These are phyloP conservation scores for Russula sp. DNA, from an alignment of 768 basidiomycete species.

Conservation along the genomic window DNA sequence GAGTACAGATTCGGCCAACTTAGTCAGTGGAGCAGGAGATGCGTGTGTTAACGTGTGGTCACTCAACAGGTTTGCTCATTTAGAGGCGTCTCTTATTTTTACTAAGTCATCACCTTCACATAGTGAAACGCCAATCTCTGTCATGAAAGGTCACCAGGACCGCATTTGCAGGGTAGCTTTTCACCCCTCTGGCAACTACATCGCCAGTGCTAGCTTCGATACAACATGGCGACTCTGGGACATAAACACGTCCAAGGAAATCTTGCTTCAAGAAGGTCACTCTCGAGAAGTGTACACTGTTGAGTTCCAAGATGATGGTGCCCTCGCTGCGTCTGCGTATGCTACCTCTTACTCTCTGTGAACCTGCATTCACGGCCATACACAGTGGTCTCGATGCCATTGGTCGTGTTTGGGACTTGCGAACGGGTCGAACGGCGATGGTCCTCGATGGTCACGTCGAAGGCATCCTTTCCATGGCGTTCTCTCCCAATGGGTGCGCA, in stretches of 20 bases:
- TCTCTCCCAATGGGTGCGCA: slow-evolving; percentile 90
- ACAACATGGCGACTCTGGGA: slow-evolving; percentile 99
- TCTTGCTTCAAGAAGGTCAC: slow-evolving; percentile 92
- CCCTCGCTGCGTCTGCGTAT: slow-evolving; percentile 88
- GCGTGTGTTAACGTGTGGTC: slow-evolving; percentile 85
- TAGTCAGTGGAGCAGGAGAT: slow-evolving; percentile 90
- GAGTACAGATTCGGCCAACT: slow-evolving; percentile 57
- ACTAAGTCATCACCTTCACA: neutral
- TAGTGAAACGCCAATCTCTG: slow-evolving; percentile 81
- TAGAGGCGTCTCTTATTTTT: neutral
- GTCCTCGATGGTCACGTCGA: slow-evolving; percentile 96
- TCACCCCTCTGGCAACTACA: slow-evolving; percentile 91
- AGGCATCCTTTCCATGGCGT: slow-evolving; percentile 83
- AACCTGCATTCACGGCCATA: slow-evolving; percentile 4
- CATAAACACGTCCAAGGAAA: slow-evolving; percentile 67
- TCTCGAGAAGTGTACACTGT: slow-evolving; percentile 94
- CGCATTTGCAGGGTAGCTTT: slow-evolving; percentile 93
- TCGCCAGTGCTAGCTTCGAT: slow-evolving; percentile 94
- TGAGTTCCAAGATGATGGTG: slow-evolving; percentile 95
- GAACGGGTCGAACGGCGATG: slow-evolving; percentile 95
- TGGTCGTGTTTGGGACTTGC: slow-evolving; percentile 93
- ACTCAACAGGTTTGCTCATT: slow-evolving; percentile 54
- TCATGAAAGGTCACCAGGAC: slow-evolving; percentile 81
- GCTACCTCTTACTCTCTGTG: slow-evolving; percentile 22
- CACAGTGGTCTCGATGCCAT: slow-evolving; percentile 90